A percentile compares a stretch with the other conserved stretches of the same genome.
These are phyloP conservation scores for Colletotrichum gloeosporioides DNA, from an alignment of 2,329 filamentous ascomycete genomes.

Conservation along the genomic window DNA sequence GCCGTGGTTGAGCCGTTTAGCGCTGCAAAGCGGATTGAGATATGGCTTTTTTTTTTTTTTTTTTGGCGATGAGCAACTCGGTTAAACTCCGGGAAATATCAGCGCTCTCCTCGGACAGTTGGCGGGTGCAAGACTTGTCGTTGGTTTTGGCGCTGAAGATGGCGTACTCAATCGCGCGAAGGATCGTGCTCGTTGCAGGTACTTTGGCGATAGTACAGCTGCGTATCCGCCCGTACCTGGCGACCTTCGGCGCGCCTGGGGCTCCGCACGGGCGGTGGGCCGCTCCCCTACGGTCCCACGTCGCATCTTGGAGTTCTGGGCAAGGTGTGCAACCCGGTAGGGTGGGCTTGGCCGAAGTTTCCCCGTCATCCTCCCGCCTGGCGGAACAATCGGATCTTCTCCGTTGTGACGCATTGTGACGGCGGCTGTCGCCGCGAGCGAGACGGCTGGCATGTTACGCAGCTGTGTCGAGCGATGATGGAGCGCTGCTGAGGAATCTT, in stretches of 20 bases:
- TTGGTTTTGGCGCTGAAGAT: neutral
- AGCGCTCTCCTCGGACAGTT: too few species aligned
- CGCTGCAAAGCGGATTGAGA: neutral
- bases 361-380: neutral
- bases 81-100: neutral
- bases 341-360: neutral
- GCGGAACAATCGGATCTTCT: fast-evolving
- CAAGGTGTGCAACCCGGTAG: neutral
- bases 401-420: too few species aligned
- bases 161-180: neutral
- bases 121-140: too few species aligned
- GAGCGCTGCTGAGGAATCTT: neutral
- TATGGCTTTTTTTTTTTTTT: neutral
- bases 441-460: too few species aligned
- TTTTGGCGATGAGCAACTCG: neutral
- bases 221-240: neutral
- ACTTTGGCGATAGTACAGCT: neutral
- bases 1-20: too few species aligned
- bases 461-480: too few species aligned
- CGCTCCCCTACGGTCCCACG: neutral
- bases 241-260: neutral
- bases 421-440: too few species aligned
- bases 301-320: neutral
- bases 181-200: neutral
- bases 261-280: neutral